Evolutionary conservation across 768 basidiomycete genomes (phyloP).

Genomic region (Podaxis sp.): DNA sequence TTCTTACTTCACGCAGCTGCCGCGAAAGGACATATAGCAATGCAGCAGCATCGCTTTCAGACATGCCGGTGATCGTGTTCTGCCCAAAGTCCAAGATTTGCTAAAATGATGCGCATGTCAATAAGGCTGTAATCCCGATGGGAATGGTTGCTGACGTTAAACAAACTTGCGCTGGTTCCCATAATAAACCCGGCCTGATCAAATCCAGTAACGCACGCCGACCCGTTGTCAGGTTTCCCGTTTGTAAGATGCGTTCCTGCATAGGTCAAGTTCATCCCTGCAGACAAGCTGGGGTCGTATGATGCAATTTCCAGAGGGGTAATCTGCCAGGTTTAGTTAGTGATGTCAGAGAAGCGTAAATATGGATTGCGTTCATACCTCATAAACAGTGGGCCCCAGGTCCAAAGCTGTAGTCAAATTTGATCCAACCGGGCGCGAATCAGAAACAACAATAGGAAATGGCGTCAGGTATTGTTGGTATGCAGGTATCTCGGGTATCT

Average conservation of each 20-base stretch:
- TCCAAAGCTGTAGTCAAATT: conserved; percentile 39
- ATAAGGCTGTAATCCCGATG: neutral
- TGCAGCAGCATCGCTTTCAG: conserved; percentile 32
- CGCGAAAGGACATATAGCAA: conserved; percentile 49
- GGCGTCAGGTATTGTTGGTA: conserved; percentile 54
- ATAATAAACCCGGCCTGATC: conserved; percentile 76
- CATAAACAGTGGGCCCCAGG: conserved; percentile 52
- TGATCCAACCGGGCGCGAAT: conserved; percentile 50
- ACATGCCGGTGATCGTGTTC: conserved; percentile 42
- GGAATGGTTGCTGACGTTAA: conserved; percentile 44
- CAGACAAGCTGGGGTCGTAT: conserved; percentile 70
- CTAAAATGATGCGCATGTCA: conserved; percentile 24
- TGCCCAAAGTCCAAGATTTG: conserved; percentile 48
- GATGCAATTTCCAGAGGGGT: conserved; percentile 71
- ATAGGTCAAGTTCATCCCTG: conserved; percentile 62
- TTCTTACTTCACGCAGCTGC: conserved; percentile 48
- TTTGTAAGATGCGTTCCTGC: conserved; percentile 65
- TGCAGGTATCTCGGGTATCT: conserved; percentile 48
- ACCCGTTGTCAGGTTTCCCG: conserved; percentile 52
- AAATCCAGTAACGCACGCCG: conserved; percentile 70
- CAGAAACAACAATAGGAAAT: conserved; percentile 65
- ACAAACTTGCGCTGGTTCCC: conserved; percentile 71
- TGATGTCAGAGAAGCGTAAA: neutral
- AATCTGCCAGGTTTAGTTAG: conserved; percentile 35
- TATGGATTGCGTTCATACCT: conserved; percentile 37